A percentile compares a stretch with the other conserved stretches of the same genome.
phyloP scores from a whole-genome alignment of 2,329 filamentous ascomycete genomes.

The Trichophyton verrucosum region DNA sequence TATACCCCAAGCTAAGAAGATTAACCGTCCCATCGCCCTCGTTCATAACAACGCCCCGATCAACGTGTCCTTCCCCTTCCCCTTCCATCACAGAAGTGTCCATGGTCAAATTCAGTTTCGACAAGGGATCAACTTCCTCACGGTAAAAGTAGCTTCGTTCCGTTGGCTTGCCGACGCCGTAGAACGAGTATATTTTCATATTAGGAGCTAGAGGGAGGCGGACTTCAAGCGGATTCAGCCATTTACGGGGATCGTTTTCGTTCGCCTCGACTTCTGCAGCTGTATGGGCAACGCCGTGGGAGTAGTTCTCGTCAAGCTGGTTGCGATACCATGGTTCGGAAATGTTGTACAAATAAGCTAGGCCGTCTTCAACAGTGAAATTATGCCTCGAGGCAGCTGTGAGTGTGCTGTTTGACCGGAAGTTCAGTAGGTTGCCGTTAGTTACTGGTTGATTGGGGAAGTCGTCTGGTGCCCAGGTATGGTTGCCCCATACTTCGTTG shows the following conservation, averaged over 20 bases:
- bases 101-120: constrained; percentile 42
- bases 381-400: constrained; percentile 52
- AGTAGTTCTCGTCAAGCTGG: constrained; percentile 64
- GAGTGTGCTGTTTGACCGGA: constrained; percentile 38
- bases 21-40: constrained; percentile 96
- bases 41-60: constrained; percentile 88
- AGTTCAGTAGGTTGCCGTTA: constrained; percentile 75
- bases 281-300: constrained; percentile 75
- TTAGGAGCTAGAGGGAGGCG: constrained; percentile 75
- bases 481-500: constrained; percentile 86
- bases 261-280: constrained; percentile 68
- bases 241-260: constrained; percentile 64
- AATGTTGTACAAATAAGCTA: constrained; percentile 65
- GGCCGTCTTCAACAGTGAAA: constrained; percentile 63
- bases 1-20: constrained; percentile 81
- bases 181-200: constrained; percentile 95
- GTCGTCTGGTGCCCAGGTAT: constrained; percentile 81
- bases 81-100: constrained; percentile 39
- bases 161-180: constrained; percentile 83
- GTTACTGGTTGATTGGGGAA: constrained; percentile 56
- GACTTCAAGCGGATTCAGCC: constrained; percentile 93
- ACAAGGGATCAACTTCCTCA: constrained; percentile 51
- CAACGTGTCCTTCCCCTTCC: constrained; percentile 32
- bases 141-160: constrained; percentile 90
- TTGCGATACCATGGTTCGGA: constrained; percentile 77